Conservation (phyloP, 768 basidiomycete genomes). For the Russula sp. region DNA sequence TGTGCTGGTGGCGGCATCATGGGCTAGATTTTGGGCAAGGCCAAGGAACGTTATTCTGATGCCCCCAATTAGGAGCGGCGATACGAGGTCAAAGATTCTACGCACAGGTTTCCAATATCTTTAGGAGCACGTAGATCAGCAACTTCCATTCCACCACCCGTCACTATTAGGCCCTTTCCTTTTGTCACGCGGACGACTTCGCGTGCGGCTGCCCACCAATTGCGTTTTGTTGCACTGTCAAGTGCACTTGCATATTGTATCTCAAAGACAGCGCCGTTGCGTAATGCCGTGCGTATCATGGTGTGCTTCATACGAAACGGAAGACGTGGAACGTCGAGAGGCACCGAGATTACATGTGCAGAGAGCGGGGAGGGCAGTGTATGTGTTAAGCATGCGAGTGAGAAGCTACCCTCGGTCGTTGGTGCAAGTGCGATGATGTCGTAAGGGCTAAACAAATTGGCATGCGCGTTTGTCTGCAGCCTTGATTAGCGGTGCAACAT, state of each 20-base stretch:
- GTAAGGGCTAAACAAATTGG: conserved; percentile 58
- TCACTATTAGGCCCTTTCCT: conserved; percentile 71
- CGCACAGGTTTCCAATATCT: conserved; percentile 73
- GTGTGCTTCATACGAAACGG: conserved; percentile 84
- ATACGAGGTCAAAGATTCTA: neutral
- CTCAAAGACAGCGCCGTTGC: conserved; percentile 82
- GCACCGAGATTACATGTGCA: conserved; percentile 76
- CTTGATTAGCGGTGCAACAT: neutral
- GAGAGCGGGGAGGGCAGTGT: conserved; percentile 71
- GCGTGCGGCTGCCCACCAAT: conserved; percentile 80
- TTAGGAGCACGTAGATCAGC: conserved; percentile 65
- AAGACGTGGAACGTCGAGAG: conserved; percentile 71
- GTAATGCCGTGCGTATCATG: conserved; percentile 72
- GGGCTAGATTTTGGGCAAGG: conserved; percentile 64
- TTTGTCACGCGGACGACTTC: conserved; percentile 80
- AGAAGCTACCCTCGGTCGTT: conserved; percentile 68
- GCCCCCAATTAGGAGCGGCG: neutral
- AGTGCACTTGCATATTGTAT: conserved; percentile 74
- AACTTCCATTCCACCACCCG: conserved; percentile 60
- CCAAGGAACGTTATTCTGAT: conserved; percentile 64
- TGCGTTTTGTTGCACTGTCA: conserved; percentile 58
- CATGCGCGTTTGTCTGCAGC: conserved; percentile 66
- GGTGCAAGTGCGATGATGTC: conserved; percentile 77
- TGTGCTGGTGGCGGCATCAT: conserved; percentile 55
- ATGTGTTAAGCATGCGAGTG: conserved; percentile 77